Base-by-base conservation (phyloP, 2,329 filamentous ascomycete genomes). In the Cladosporium halotolerans region DNA sequence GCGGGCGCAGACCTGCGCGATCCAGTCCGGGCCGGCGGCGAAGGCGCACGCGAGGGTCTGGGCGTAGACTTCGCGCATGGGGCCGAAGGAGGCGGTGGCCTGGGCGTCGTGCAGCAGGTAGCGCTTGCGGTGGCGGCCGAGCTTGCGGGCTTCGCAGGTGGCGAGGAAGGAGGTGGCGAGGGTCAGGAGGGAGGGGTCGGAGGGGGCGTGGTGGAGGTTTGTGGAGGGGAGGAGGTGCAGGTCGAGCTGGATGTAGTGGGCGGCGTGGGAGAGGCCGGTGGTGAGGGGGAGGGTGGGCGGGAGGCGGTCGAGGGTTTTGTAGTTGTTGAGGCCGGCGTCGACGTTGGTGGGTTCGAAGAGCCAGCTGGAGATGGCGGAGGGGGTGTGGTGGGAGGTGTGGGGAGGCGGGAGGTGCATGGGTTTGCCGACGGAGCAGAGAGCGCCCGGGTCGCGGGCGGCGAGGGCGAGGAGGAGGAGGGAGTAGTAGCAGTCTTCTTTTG, bases 1-100 rank as follows among this genome's bases (percentile, higher is more conserved):
- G 23, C 62, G 63, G 6, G 61, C 56, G 46, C 64, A 65, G 2
- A 72, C 60, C 19, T 72, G 66, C 11, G 66, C 56, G 9, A 72
- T 60, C 70, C 70, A 75, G 34, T 68, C 59, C 0, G 69, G 59
- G 2, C 72, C 72, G 57, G 69, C 72, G 9, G 68, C 63, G 51
- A 73, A 66, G 1, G 70, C 61, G 56, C 71, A 73, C 2, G 70
- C 68, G 2, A 75, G 62, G 4, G 70, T 72, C 51, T 73, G 69
- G 11, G 68, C 63, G 59, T 72, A 75, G 4, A 71, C 66, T 36
- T 72, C 72, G n/a, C 63, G 61, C 63, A 73, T 69, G 2, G 66
- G 61, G 11, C 68, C 63, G 16, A 69, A 68, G 13, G 70, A 65
- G 3, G 63, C 58, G 32, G 73, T 69, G 10, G 62, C 56, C 7